Evolutionary conservation across 2,329 filamentous ascomycete species (phyloP).

Genomic region (Dothiorella sarmentorum): DNA sequence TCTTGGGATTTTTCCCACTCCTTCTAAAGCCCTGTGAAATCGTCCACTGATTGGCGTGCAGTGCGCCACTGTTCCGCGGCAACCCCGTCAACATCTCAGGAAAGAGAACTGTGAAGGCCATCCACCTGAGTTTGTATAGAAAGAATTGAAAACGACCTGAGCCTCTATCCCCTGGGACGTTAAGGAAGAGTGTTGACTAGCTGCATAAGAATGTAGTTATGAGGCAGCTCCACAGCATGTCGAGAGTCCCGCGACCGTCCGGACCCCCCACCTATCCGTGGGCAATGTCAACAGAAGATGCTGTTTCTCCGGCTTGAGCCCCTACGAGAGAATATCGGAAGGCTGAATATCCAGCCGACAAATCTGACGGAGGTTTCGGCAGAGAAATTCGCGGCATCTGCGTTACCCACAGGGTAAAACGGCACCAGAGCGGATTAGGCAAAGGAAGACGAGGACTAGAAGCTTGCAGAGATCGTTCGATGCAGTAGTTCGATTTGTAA

Average conservation of each 20-base stretch:
- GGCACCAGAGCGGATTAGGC: no score
- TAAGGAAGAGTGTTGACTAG: constrained; percentile 33
- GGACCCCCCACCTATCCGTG: constrained; percentile 31
- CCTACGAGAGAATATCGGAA: not conserved
- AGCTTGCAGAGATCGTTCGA: no score
- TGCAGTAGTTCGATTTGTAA: no score
- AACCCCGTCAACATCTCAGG: constrained; percentile 35
- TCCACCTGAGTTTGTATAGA: constrained; percentile 29
- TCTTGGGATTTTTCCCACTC: not conserved
- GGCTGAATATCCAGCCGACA: not conserved
- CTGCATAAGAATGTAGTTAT: constrained; percentile 36
- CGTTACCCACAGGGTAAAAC: not conserved
- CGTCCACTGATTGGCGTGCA: constrained; percentile 29
- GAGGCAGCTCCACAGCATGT: constrained; percentile 31
- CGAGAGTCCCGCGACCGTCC: constrained; percentile 31
- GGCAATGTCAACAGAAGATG: not conserved
- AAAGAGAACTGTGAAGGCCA: constrained; percentile 32
- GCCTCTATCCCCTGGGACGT: constrained; percentile 34
- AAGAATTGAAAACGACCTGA: constrained; percentile 20
- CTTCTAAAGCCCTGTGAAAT: constrained; percentile 21
- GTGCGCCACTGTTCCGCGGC: constrained; percentile 35
- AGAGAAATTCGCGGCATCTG: not conserved
- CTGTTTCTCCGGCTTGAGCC: not conserved
- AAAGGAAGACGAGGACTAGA: no score
- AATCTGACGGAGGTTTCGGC: not conserved